Evolutionary conservation across 805 yeast species (phyloP).

Genomic region (Vanderwaltozyma tropicalis): DNA sequence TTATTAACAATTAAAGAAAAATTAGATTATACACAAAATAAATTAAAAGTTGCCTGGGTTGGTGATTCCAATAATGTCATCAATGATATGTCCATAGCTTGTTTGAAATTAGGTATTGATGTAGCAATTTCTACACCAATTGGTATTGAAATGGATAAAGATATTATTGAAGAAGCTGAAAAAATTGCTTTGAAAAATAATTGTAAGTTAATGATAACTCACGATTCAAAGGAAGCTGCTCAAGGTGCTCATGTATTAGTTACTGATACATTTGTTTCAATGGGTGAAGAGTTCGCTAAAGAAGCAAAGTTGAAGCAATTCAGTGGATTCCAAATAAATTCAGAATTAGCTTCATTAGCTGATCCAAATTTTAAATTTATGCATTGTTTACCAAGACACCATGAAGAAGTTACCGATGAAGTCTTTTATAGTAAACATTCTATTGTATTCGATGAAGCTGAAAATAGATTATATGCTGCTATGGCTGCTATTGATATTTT

Average conservation of each 20-base stretch:
- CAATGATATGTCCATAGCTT: conserved; percentile 84
- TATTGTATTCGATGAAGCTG: conserved; percentile 90
- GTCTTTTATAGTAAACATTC: conserved; percentile 80
- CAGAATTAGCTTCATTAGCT: conserved; percentile 48
- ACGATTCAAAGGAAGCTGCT: conserved; percentile 70
- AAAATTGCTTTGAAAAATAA: conserved; percentile 38
- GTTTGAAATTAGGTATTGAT: conserved; percentile 72
- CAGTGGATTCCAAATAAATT: conserved; percentile 74
- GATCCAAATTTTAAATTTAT: conserved; percentile 78
- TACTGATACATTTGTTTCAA: conserved; percentile 94
- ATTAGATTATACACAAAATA: conserved; percentile 21
- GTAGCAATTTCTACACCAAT: conserved; percentile 11
- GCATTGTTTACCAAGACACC: conserved; percentile 96
- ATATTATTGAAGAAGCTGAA: conserved; percentile 44
- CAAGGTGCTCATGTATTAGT: conserved; percentile 70
- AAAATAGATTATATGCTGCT: conserved; percentile 92
- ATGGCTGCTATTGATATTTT: conserved; percentile 87
- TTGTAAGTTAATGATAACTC: conserved; percentile 40
- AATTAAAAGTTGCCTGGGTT: conserved; percentile 80
- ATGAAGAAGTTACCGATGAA: conserved; percentile 88
- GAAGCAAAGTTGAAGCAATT: conserved; percentile 65
- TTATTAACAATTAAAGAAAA: conserved; percentile 73
- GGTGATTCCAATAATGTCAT: conserved; percentile 96
- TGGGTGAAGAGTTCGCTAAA: conserved; percentile 91
- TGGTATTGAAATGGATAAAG: conserved; percentile 36